Evolutionary conservation across 352 stramenopile genomes (phyloP), one percentile per base, ranked within the genome.

Genomic region (Pythium monospermum): DNA sequence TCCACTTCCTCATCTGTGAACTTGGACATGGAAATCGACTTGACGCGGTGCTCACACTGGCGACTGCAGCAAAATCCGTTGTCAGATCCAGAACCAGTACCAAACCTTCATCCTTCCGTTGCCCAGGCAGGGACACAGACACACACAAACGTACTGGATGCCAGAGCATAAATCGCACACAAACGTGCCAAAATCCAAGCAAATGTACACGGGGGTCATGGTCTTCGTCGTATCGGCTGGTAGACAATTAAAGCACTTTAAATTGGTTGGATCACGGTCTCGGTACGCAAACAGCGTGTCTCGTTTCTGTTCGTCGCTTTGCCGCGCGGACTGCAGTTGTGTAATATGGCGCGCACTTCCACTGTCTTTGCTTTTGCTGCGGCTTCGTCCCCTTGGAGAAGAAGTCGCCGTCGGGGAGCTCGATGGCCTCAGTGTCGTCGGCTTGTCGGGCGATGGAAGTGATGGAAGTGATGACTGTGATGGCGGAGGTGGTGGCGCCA

Each of bases 1-100:
- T 33, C 43, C 6, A 49, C 43, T 25, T 49, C 43, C 12, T 32
- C 22, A 21, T 49, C 43, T 8, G 26, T 49, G 43, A 49, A 49
- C 43, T 49, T 49, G 43, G 43, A 39, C 43, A 49, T 49, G 5
- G 7, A 28, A 21, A 49, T 49, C 2, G 26, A 39, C n/a, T 49
- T 49, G 26, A 49, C 43, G 16, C 43, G 30, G 43, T 49, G 43
- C 18, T 33, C 43, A 15, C 21, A 7, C 28, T 19, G 6, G 6
- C 25, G 26, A 21, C 43, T 49, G 43, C n/a, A n/a, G 11, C 11
- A 45, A 31, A 23, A 15, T n/a, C 8, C n/a, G 25, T 21, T 7
- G n/a, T 43, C 3, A n/a, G 8, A 43, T 18, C 4, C 37, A 27
- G 5, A 25, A 15, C 22, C 35, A 40, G 35, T 40, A n/a, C n/a